These are phyloP conservation scores for Phycomyces blakesleeanus DNA, from an alignment of 192 early-diverging fungal species.

Conservation along the genomic window DNA sequence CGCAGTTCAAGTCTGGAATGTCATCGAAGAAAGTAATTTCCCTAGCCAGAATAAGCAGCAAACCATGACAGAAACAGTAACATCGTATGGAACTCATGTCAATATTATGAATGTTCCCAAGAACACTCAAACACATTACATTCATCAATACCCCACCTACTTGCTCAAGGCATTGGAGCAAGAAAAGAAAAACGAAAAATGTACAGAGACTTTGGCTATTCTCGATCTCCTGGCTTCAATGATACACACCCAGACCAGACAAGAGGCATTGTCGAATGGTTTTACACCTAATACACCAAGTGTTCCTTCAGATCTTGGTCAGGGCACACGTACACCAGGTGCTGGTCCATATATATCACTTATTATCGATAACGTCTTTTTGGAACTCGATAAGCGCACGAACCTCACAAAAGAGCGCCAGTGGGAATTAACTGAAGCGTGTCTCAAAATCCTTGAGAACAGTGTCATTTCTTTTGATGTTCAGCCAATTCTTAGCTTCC, in stretches of 20 bases:
- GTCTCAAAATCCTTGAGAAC: conserved; percentile 76
- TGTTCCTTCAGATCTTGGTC: conserved; percentile 63
- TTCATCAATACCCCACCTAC: conserved; percentile 53
- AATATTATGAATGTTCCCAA: neutral
- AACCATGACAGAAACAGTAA: neutral
- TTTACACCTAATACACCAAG: conserved; percentile 40
- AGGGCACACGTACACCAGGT: conserved; percentile 65
- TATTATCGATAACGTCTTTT: conserved; percentile 81
- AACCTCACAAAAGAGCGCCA: conserved; percentile 68
- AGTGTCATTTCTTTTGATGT: conserved; percentile 77
- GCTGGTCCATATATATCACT: conserved; percentile 77
- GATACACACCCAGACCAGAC: conserved; percentile 54
- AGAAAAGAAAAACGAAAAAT: conserved; percentile 57
- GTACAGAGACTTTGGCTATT: conserved; percentile 86
- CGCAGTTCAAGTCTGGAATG: conserved; percentile 70
- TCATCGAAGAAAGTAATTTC: conserved; percentile 66
- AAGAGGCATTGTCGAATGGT: conserved; percentile 18
- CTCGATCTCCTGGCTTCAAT: conserved; percentile 67
- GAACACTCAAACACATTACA: neutral
- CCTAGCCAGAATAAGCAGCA: conserved; percentile 52
- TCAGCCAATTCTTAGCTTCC: conserved; percentile 34
- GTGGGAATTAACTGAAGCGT: conserved; percentile 72
- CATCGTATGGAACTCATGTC: conserved; percentile 1
- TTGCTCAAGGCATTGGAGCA: conserved; percentile 80
- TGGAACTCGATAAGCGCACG: conserved; percentile 65